Evolutionary conservation across 192 early-diverging fungal species (phyloP).

Genomic region (Kappamyces sp.): DNA sequence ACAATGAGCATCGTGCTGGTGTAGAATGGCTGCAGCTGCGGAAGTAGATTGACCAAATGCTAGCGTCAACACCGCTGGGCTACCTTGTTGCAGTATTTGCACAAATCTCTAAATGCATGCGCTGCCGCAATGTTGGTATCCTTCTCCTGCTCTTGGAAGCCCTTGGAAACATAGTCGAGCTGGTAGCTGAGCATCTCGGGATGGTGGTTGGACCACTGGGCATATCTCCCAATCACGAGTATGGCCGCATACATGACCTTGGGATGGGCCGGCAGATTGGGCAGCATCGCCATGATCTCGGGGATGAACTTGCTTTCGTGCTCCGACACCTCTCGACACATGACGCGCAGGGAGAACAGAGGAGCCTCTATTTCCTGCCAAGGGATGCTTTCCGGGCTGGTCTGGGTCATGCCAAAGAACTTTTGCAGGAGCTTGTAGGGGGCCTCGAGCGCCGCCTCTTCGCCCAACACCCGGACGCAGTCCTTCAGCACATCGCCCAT

Average conservation of each 20-base stretch:
- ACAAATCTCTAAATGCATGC: constrained; percentile 80
- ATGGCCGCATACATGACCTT: constrained; percentile 95
- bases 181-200: constrained; percentile 89
- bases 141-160: constrained; percentile 66
- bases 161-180: constrained; percentile 81
- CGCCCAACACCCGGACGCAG: constrained; percentile 79
- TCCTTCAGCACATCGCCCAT: constrained; percentile 97
- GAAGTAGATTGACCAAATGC: constrained; percentile 69
- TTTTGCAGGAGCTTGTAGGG: constrained; percentile 51
- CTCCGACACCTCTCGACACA: constrained; percentile 76
- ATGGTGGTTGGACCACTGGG: constrained; percentile 83
- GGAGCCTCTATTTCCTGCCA: constrained; percentile 97
- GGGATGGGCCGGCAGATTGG: constrained; percentile 81
- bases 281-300: constrained; percentile 84
- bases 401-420: constrained; percentile 26
- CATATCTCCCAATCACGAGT: constrained; percentile 92
- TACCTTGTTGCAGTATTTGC: constrained; percentile 84
- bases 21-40: constrained; percentile 80
- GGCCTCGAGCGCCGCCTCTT: constrained; percentile 62
- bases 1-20: constrained; percentile 62
- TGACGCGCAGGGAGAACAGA: constrained; percentile 85
- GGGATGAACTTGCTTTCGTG: constrained; percentile 74
- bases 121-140: constrained; percentile 82
- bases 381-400: constrained; percentile 23
- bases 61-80: constrained; percentile 24